Conservation (phyloP, 2,329 filamentous ascomycete genomes). For the Colletotrichum sp. region DNA sequence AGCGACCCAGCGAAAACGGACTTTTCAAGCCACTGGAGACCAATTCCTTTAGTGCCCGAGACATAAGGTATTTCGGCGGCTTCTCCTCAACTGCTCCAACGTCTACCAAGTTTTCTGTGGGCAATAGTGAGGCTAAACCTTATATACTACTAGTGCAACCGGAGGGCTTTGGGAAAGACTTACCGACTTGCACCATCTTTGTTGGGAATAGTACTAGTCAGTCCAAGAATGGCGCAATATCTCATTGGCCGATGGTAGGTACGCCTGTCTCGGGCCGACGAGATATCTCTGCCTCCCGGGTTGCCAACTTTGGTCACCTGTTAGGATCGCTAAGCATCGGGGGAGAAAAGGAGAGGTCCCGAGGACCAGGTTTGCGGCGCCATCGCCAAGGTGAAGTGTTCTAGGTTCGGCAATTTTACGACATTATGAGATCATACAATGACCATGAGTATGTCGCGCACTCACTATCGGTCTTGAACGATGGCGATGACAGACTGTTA, state of each 20-base stretch:
- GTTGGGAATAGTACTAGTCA: not conserved
- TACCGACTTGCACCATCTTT: not conserved
- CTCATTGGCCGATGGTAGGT: not conserved
- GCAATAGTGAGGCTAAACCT: not conserved
- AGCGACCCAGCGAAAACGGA: not conserved
- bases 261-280: not conserved
- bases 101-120: not conserved
- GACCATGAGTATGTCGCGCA: fast-evolving
- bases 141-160: not conserved
- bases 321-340: not conserved
- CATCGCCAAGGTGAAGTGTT: not conserved
- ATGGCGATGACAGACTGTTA: not conserved
- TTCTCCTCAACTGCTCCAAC: not conserved
- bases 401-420: not conserved
- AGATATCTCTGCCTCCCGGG: not conserved
- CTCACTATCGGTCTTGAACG: not conserved
- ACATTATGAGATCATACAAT: not conserved
- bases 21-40: not conserved
- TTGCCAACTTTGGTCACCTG: not conserved
- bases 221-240: not conserved
- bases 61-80: not conserved
- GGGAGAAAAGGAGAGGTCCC: not conserved
- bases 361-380: not conserved
- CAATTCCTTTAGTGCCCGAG: not conserved
- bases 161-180: not conserved